These are phyloP conservation scores for Rauvolfia tetraphylla DNA, from an alignment of 257 asterid genomes.

Conservation along the genomic window DNA sequence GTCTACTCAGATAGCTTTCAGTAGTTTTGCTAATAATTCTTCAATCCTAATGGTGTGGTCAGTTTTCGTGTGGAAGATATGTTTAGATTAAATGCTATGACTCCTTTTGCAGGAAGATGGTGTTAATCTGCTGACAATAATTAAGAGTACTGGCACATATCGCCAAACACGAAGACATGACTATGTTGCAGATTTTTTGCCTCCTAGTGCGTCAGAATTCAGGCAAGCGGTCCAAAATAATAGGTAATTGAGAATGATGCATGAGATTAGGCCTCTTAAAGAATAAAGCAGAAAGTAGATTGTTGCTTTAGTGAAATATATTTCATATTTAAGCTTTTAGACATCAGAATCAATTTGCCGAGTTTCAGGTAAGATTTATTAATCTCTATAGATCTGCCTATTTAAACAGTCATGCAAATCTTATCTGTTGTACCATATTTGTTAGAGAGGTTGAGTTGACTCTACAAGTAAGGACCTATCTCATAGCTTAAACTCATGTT, in stretches of 20 bases:
- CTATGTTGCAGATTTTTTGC: conserved; percentile 62
- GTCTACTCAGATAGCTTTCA: not conserved
- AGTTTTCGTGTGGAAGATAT: not conserved
- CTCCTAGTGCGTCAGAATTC: conserved; percentile 82
- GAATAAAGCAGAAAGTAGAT: not conserved
- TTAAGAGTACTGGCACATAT: conserved; percentile 62
- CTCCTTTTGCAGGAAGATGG: conserved; percentile 76
- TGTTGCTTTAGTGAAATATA: not conserved
- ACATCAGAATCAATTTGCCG: not conserved
- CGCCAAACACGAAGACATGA: conserved; percentile 72
- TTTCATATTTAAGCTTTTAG: not conserved
- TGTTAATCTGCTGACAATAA: conserved; percentile 65
- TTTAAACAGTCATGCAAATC: not conserved
- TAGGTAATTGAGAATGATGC: conserved; percentile 34
- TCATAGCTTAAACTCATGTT: not conserved
- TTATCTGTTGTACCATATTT: not conserved
- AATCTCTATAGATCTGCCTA: not conserved
- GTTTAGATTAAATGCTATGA: conserved; percentile 7
- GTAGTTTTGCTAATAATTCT: not conserved
- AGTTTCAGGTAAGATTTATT: not conserved
- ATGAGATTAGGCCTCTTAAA: too few species aligned
- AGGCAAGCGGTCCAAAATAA: conserved; percentile 43
- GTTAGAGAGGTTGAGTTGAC: not conserved
- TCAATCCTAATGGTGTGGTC: not conserved
- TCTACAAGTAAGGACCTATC: not conserved